Evolutionary conservation across 345 rosid genomes (phyloP), one percentile per base, ranked within the genome.

Genomic region (Salix brachista): DNA sequence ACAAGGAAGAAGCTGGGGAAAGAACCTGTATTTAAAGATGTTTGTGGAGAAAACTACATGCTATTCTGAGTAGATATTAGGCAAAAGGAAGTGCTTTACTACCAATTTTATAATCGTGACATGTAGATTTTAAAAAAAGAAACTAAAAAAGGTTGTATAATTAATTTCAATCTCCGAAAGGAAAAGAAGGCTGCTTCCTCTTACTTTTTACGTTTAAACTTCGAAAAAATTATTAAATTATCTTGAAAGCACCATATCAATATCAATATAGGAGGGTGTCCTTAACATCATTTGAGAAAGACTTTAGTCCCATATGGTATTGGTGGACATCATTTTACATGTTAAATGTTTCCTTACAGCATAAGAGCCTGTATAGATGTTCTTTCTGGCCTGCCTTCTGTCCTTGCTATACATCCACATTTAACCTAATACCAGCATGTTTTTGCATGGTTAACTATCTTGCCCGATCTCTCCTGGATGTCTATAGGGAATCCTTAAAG

Each of bases 11-110:
- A 64, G 48, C 21, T 21, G 60, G 41, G 71, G 42, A 5, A 28
- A 48, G 74, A 32, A 48, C 61, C 19, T 39, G 54, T 71, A 78
- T 80, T 78, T 86, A 84, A 71, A 86, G 72, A 67, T n/a, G 76
- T 67, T 73, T 13, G 37, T 56, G 66, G 69, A 54, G 67, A 62
- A 60, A 28, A 52, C 7, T 52, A 30, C 32, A 30, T 28, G 34
- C 48, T 26, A 28, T 5, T 44, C 39, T 0, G 23, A 74, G 25
- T 6, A 26, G 42, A 4, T 16, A 28, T 25, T 4, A 21, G 46
- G 1, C 0, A 23, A 76, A 66, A 34, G 39, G 73, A 61, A 32
- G 65, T 69, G 34, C n/a, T 67, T 74, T 75, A 73, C 61, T 60
- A 48, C 72, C 72, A 77, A 70, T n/a, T 70, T 73, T 39, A 7